phyloP scores from a whole-genome alignment of 768 basidiomycete genomes.

The Auricularia heimuer region DNA sequence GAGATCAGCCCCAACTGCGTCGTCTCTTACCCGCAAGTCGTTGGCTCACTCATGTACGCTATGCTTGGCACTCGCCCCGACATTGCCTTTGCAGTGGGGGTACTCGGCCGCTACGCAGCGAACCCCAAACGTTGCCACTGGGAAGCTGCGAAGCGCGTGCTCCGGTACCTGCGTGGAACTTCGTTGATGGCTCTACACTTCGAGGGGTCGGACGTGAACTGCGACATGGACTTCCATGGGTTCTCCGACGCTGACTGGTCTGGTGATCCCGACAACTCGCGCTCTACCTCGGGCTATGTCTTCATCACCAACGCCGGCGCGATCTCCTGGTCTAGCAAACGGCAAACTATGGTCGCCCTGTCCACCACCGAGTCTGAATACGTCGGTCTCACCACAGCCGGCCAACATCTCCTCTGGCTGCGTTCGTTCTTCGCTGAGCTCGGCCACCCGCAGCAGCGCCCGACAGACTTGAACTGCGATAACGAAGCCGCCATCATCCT shows the following conservation, averaged over 20 bases:
- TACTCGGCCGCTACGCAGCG: conserved; percentile 9
- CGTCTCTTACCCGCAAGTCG: conserved; percentile 8
- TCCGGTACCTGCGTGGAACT: conserved; percentile 10
- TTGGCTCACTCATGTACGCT: conserved; percentile 10
- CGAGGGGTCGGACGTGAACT: neutral
- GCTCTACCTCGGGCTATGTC: conserved; percentile 5
- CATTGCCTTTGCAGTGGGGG: conserved; percentile 6
- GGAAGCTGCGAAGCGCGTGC: conserved; percentile 8
- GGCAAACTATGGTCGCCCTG: conserved; percentile 13
- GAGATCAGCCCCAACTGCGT: neutral
- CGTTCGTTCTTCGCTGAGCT: conserved; percentile 4
- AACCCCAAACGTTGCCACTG: conserved; percentile 9
- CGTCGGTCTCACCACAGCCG: conserved; percentile 1
- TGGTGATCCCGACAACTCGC: neutral
- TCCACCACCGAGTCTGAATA: conserved; percentile 16
- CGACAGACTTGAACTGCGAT: conserved; percentile 1
- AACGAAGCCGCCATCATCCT: conserved; percentile 17
- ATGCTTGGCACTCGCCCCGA: conserved; percentile 9
- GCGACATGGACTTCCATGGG: neutral
- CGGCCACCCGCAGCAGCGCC: neutral
- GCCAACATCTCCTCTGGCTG: conserved; percentile 7
- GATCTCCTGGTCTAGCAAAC: conserved; percentile 14
- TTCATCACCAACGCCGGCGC: conserved; percentile 7
- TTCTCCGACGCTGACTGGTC: conserved; percentile 8
- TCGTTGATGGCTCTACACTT: conserved; percentile 3